These are phyloP conservation scores for Cymbopogon citratus DNA, from an alignment of 176 grass and related monocot genomes.

Conservation along the genomic window DNA sequence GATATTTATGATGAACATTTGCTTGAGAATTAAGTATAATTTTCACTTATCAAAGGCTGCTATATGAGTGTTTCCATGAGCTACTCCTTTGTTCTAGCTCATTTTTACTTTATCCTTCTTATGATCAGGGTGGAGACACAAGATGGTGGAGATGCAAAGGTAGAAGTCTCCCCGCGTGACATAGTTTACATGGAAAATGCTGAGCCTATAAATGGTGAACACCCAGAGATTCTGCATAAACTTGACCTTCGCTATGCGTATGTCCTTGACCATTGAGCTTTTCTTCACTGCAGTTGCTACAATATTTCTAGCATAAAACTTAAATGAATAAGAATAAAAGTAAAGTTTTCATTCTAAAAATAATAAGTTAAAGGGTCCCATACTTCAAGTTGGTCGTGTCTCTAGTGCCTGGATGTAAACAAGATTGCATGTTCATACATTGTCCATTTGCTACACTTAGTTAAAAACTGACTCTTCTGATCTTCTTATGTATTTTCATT, in stretches of 20 bases:
- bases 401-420: not conserved
- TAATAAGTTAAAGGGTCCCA: not conserved
- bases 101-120: conserved; percentile 17
- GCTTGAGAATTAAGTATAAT: not conserved
- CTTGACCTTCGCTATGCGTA: conserved; percentile 99
- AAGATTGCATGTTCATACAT: not conserved
- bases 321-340: not conserved
- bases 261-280: conserved; percentile 26
- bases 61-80: conserved; percentile 22
- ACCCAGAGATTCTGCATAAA: conserved; percentile 87
- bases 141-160: conserved; percentile 97
- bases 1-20: not conserved
- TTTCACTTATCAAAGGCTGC: not conserved
- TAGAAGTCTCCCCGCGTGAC: conserved; percentile 97
- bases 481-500: conserved; percentile 22
- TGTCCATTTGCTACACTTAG: not conserved
- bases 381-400: not conserved
- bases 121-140: conserved; percentile 95
- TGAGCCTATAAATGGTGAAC: conserved; percentile 74
- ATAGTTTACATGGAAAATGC: conserved; percentile 88
- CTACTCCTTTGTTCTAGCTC: conserved; percentile 22
- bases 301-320: conserved; percentile 15
- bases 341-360: not conserved
- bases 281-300: conserved; percentile 15
- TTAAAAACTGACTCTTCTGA: conserved; percentile 20